Percentiles rank a stretch among this genome's conserved stretches.
phyloP scores from a whole-genome alignment of 202 grass and related monocot genomes.

The Thinopyrum obtusiflorum region DNA sequence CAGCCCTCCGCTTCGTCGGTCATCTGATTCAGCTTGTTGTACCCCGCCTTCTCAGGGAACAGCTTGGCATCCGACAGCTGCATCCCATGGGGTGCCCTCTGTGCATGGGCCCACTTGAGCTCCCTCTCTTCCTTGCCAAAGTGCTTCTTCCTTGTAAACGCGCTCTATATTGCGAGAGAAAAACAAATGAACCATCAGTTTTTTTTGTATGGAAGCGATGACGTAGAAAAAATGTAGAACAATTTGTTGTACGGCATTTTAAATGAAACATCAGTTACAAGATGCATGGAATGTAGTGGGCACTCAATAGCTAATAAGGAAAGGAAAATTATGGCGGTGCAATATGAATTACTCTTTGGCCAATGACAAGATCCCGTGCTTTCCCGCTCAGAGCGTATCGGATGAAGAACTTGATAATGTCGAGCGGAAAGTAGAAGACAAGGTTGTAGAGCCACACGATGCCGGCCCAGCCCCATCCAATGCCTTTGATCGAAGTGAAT shows the following conservation, averaged over 20 bases:
- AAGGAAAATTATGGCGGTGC: neutral
- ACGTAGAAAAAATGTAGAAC: no score
- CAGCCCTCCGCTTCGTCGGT: conserved; percentile 44
- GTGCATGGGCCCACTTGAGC: conserved; percentile 49
- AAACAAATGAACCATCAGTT: neutral
- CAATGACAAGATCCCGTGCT: conserved; percentile 45
- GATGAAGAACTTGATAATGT: conserved; percentile 48
- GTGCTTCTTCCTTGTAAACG: conserved; percentile 40
- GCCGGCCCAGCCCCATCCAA: conserved; percentile 61
- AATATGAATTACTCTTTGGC: conserved; percentile 38
- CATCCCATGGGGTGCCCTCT: conserved; percentile 49
- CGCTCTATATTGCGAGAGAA: no score
- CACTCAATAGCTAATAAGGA: neutral
- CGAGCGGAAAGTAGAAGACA: conserved; percentile 45
- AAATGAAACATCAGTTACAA: neutral
- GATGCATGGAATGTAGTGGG: neutral
- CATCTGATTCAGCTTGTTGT: conserved; percentile 21
- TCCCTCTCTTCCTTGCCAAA: conserved; percentile 49
- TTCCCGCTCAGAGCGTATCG: conserved; percentile 44
- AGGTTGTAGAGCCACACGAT: conserved; percentile 56
- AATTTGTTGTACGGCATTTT: no score
- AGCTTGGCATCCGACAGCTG: conserved; percentile 35
- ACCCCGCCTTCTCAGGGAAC: conserved; percentile 34
- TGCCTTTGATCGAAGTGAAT: conserved; percentile 55
- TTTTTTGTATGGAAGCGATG: no score